A percentile compares a stretch with the other conserved stretches of the same genome.
These are phyloP conservation scores for Phoma sp. DNA, from an alignment of 2,329 filamentous ascomycete genomes.

Conservation along the genomic window DNA sequence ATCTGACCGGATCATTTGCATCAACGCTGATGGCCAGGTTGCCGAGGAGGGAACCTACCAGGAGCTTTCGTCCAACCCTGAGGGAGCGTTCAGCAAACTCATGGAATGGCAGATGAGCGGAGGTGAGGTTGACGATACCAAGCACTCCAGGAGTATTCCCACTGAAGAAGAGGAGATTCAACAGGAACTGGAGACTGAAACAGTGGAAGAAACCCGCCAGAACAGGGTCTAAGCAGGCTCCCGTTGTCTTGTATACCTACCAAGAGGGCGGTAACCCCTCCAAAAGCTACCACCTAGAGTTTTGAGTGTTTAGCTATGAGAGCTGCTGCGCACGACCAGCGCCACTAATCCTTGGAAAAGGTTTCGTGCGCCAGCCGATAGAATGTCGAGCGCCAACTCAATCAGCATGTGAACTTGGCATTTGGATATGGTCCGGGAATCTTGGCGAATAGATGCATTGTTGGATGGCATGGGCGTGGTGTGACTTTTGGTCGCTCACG, in stretches of 20 bases:
- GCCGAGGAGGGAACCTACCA: conserved; percentile 88
- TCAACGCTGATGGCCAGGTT: conserved; percentile 83
- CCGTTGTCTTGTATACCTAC: not conserved
- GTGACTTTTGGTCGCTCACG: conserved; percentile 18
- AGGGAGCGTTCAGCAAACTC: conserved; percentile 88
- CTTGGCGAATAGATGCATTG: conserved; percentile 3
- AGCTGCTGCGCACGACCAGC: not conserved
- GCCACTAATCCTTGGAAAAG: not conserved
- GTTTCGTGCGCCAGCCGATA: not conserved
- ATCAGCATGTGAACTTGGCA: not conserved
- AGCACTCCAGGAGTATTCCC: conserved; percentile 38
- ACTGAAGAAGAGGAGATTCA: conserved; percentile 61
- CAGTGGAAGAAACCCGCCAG: conserved; percentile 43
- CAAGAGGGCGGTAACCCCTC: not conserved
- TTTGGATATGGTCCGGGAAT: not conserved
- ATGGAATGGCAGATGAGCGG: conserved; percentile 99
- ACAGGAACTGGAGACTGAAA: conserved; percentile 45
- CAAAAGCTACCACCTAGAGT: not conserved
- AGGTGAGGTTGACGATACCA: conserved; percentile 60
- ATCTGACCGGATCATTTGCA: conserved; percentile 91
- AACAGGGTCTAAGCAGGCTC: conserved; percentile 20
- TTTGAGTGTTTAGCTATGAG: not conserved
- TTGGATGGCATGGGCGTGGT: conserved; percentile 19
- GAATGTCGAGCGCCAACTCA: not conserved
- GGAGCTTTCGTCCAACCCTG: conserved; percentile 72